Evolutionary conservation across 257 asterid species (phyloP).

Genomic region (Jacaranda copaia): DNA sequence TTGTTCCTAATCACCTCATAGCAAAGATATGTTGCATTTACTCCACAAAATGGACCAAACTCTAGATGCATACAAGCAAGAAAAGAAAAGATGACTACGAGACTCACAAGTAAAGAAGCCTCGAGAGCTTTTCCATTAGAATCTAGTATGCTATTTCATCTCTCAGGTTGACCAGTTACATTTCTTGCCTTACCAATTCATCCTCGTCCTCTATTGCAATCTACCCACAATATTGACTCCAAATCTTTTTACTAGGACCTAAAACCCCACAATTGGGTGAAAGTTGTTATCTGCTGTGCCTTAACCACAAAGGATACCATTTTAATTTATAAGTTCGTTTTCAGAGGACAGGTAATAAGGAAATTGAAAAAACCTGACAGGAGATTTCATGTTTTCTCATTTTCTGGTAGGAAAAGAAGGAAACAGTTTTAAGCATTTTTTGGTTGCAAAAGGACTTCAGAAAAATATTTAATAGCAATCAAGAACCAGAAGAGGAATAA

Average conservation of each 20-base stretch:
- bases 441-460: constrained; percentile 17
- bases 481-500: constrained; percentile 23
- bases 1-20: too few relatives aligned
- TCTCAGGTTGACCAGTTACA: constrained; percentile 12
- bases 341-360: not conserved
- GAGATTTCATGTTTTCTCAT: not conserved
- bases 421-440: not conserved
- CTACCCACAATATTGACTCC: not conserved
- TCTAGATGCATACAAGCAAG: too few relatives aligned
- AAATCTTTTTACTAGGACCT: not conserved
- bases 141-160: not conserved
- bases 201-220: constrained; percentile 6
- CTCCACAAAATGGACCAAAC: too few relatives aligned
- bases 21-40: too few relatives aligned
- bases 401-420: not conserved
- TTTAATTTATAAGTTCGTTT: not conserved
- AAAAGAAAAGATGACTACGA: not conserved
- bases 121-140: not conserved
- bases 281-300: not conserved
- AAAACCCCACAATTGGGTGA: not conserved
- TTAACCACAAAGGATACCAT: not conserved
- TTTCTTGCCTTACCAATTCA: constrained; percentile 8
- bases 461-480: constrained; percentile 16
- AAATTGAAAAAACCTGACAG: not conserved
- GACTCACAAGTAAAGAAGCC: not conserved